Percentiles rank a stretch among this genome's conserved stretches.
Evolutionary conservation across 225 moss, liverwort and hornwort species (phyloP).

Genomic region (Ulota crispa): DNA sequence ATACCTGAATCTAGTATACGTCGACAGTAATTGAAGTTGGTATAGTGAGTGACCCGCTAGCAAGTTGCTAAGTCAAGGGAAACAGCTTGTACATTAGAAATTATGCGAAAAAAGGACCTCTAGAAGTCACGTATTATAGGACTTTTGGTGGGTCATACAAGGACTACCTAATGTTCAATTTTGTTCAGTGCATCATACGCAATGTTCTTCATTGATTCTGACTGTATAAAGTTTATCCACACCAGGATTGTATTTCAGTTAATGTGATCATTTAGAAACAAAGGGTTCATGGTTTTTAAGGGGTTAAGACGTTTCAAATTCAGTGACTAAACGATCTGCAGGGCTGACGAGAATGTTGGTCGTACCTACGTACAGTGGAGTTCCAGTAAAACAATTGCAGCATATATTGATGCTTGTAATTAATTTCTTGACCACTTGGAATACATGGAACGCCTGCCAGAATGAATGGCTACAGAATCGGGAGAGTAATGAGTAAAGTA

Average conservation of each 20-base stretch:
- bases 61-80: not conserved
- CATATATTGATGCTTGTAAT: slow-evolving; percentile 16
- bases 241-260: not conserved
- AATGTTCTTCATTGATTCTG: not conserved
- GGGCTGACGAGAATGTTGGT: not conserved
- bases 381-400: slow-evolving; percentile 10
- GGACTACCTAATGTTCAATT: not conserved
- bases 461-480: slow-evolving; percentile 8
- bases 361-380: not conserved
- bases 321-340: not conserved
- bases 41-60: not conserved
- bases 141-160: not conserved
- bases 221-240: not conserved
- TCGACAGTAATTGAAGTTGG: not conserved
- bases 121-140: not conserved
- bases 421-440: slow-evolving; percentile 22
- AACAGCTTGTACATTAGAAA: slow-evolving; percentile 2
- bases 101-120: not conserved
- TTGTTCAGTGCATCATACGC: not conserved
- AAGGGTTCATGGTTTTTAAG: not conserved
- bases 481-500: slow-evolving; percentile 20
- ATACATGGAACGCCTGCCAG: slow-evolving; percentile 16
- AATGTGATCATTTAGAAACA: not conserved
- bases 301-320: not conserved
- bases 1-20: not conserved